phyloP scores from a whole-genome alignment of 257 asterid species.

The Przewalskia tangutica region DNA sequence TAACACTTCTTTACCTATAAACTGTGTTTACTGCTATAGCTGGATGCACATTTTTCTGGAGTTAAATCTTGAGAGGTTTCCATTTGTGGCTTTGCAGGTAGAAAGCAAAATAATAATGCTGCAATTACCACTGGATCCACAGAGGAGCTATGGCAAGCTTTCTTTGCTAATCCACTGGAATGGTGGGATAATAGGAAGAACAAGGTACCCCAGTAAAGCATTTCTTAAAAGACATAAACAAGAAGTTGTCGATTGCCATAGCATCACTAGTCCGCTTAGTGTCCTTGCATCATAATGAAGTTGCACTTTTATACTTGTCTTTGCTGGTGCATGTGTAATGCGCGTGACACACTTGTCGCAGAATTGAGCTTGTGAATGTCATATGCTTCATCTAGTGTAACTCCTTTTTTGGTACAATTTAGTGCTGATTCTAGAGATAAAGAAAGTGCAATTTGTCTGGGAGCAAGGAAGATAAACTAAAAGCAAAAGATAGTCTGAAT shows the following conservation, averaged over 20 bases:
- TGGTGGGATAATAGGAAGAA: slow-evolving; percentile 99
- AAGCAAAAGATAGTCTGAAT: not conserved
- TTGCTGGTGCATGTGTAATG: not conserved
- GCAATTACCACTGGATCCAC: slow-evolving; percentile 52
- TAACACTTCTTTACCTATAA: not conserved
- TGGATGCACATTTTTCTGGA: not conserved
- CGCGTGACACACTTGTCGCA: not conserved
- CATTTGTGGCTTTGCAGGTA: slow-evolving; percentile 35
- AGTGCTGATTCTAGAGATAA: not conserved
- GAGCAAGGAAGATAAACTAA: not conserved
- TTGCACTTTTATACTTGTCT: not conserved
- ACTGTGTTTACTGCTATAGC: not conserved
- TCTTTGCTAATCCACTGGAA: slow-evolving; percentile 80
- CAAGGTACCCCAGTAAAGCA: slow-evolving; percentile 45
- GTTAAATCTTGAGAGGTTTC: not conserved
- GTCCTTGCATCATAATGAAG: not conserved
- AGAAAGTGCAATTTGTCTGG: not conserved
- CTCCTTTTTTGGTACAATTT: not conserved
- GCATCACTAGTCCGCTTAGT: not conserved
- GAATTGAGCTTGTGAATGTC: not conserved
- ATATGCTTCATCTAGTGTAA: not conserved
- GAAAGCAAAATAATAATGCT: slow-evolving; percentile 32
- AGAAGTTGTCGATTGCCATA: not conserved
- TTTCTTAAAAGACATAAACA: not conserved
- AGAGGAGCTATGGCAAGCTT: slow-evolving; percentile 96